These are phyloP conservation scores for Erythrobasidium yunnanense DNA, from an alignment of 768 basidiomycete species.

Conservation along the genomic window DNA sequence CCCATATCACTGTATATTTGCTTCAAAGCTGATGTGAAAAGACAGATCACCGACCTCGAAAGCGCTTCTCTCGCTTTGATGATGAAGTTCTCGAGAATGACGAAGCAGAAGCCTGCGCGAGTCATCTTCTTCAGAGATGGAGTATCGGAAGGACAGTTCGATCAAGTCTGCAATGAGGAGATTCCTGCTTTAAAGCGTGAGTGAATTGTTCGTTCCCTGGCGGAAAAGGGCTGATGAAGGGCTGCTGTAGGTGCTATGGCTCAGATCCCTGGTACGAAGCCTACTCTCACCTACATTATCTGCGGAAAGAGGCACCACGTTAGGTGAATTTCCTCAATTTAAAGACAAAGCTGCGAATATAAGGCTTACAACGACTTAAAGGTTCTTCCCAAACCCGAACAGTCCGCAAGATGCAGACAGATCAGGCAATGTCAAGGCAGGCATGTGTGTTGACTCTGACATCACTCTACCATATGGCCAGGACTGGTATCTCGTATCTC, in stretches of 20 bases:
- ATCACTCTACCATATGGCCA: slow-evolving; percentile 5
- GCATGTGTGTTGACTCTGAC: slow-evolving; percentile 26
- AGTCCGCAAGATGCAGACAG: slow-evolving; percentile 16
- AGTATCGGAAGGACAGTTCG: slow-evolving; percentile 28
- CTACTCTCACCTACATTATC: slow-evolving; percentile 2
- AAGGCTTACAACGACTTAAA: too few relatives aligned
- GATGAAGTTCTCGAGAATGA: slow-evolving; percentile 5
- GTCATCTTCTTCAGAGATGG: slow-evolving; percentile 29
- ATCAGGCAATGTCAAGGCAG: slow-evolving; percentile 18
- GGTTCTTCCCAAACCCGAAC: too few relatives aligned
- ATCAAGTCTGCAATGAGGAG: slow-evolving; percentile 13
- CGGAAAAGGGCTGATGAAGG: not conserved
- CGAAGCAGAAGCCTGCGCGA: slow-evolving; percentile 9
- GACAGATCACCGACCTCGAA: slow-evolving; percentile 16
- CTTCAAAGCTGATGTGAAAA: not conserved
- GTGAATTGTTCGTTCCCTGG: not conserved
- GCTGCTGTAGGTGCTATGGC: not conserved
- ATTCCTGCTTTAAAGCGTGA: slow-evolving; percentile 23
- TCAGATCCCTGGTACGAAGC: not conserved
- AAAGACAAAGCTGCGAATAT: slow-evolving; percentile 24
- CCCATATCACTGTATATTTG: not conserved
- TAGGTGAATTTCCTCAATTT: too few relatives aligned
- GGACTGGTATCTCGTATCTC: slow-evolving; percentile 28
- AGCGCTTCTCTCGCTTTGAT: not conserved
- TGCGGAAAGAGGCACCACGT: slow-evolving; percentile 27